Base-by-base conservation (phyloP, 768 basidiomycete genomes). In the Stropharia rugosoannulata region DNA sequence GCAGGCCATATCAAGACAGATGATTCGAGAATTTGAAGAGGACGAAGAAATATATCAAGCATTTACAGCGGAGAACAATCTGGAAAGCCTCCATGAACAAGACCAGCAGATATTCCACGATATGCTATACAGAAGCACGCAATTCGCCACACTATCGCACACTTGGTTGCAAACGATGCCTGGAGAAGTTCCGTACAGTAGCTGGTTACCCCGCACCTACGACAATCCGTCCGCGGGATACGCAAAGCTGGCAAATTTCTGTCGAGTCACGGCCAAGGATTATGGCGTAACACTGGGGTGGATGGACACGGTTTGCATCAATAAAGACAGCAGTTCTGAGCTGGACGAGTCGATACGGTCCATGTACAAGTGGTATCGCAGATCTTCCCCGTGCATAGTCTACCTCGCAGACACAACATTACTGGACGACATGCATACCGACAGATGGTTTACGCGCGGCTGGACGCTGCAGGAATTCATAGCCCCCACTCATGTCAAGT, bases 321-420 rank as follows among this genome's bases (percentile, higher is more conserved):
- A 55, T 9, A 55, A 49, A 22, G 48, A 25, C 15, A 55, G 54
- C 32, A 55, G 54, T 13, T 32, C 47, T 1, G 47, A 55, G 38
- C 54, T 55, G 5, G 54, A 55, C 4, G 54, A 55, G 22, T 49
- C 54, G 1, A 55, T 55, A n/a, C 54, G 47, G 4, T 55, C 54
- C 4, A 55, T 55, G 54, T 55, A 49, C 35, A 49, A 49, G 4
- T 55, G 54, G 54, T 49, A 55, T 32, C 18, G 29, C 18, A 18
- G 27, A 3, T 27, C 54, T 13, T 25, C n/a, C 7, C 15, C 49
- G 3, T 55, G 54, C 25, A 49, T 55, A 32, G 25, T 40, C 11
- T 49, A 55, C 35, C 54, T 55, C 37, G 46, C 47, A 2, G 47
- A 55, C 18, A 49, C 54, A 27, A 42, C 47, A 9, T 4, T 15